phyloP scores from a whole-genome alignment of 1,284 basidiomycete species.

The Heterobasidion parviporum region DNA sequence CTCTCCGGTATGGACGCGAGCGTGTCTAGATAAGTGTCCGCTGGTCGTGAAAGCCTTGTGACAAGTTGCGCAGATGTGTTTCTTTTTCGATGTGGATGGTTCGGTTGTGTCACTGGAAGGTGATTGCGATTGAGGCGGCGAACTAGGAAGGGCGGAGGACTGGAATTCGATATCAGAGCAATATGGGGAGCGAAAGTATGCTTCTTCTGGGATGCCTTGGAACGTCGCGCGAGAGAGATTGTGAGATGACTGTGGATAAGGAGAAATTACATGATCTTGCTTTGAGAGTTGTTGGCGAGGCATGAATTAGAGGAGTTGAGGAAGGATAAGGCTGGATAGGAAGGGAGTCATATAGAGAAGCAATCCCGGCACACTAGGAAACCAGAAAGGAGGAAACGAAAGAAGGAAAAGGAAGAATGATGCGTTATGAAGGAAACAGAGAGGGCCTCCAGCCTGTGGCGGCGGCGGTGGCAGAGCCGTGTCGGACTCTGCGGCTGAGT shows the following conservation, averaged over 20 bases:
- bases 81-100: constrained; percentile 20
- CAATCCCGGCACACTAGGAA: background rate
- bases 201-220: background rate
- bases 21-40: constrained; percentile 77
- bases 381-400: background rate
- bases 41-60: constrained; percentile 67
- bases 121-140: constrained; percentile 1
- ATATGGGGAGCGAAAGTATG: background rate
- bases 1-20: constrained; percentile 77
- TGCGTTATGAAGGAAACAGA: background rate
- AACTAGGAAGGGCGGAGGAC: background rate
- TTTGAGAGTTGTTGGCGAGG: background rate
- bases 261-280: background rate
- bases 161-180: background rate
- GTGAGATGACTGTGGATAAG: background rate
- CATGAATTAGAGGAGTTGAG: background rate
- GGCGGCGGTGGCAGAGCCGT: background rate
- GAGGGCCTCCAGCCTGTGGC: too few species aligned
- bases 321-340: background rate
- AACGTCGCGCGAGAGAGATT: background rate
- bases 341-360: background rate
- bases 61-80: constrained; percentile 39
- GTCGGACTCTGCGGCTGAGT: background rate
- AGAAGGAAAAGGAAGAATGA: background rate
- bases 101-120: constrained; percentile 3